Base-by-base conservation (phyloP, 106 monocot genomes). In the Dendrobium catenatum region DNA sequence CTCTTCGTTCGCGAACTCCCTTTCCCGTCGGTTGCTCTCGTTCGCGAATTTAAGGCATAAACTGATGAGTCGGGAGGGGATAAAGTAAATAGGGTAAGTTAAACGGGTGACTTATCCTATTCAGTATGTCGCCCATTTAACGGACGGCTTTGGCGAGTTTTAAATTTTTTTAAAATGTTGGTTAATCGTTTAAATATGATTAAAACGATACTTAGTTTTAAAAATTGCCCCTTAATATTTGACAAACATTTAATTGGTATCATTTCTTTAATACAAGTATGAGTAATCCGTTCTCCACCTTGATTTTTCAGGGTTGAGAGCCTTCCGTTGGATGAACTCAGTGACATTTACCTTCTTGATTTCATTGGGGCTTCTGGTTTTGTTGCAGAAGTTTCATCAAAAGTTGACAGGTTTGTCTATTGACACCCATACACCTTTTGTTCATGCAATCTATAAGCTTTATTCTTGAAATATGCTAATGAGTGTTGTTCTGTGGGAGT, bases 321-420 rank as follows among this genome's bases (percentile, higher is more conserved):
- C 77, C 88, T 98, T 72, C 89, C 85, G 40, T 58, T 85, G 6
- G 91, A 87, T 78, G 89, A 98, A 27, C 81, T 89, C 47, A 84
- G 82, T 55, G 93, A 94, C 64, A 90, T 91, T 22, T 98, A 98
- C 75, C 88, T 98, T 46, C 80, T 98, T 47, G 97, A 98, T 87
- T 98, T 94, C 85, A 84, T 85, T 11, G 97, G 97, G 19, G 94
- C 92, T 76, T 58, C 83, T 26, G 92, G 92, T 41, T 98, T 98
- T 81, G 89, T 98, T 55, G 73, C 79, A 42, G 89, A 94, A 4
- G 75, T 93, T 79, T 91, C 97, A 68, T 82, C 84, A 16, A 89
- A 81, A 80, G 92, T 92, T 76, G 88, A 95, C 41, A 92, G 94
- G 97, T 91, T 44, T 37, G 72, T 58, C 49, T 79, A 51, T 11